phyloP scores from a whole-genome alignment of 139 green algal genomes.

The Nannochloris sp. region DNA sequence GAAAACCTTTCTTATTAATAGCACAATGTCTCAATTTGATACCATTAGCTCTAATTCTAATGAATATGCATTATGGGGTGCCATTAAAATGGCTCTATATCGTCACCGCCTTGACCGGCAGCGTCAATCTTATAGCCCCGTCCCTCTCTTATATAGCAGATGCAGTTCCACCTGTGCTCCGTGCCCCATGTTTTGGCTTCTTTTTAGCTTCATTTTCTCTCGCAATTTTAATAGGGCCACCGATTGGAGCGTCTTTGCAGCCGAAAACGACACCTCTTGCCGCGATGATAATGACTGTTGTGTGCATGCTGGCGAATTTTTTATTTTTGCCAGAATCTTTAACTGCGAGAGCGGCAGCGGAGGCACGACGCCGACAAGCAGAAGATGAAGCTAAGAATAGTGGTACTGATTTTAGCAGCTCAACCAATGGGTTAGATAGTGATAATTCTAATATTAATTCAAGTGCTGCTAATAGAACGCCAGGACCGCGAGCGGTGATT shows the following conservation, averaged over 20 bases:
- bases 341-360: not conserved
- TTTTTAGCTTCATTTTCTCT: slow-evolving; percentile 45
- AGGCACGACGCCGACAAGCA: not conserved
- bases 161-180: slow-evolving; percentile 32
- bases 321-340: slow-evolving; percentile 33
- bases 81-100: slow-evolving; percentile 39
- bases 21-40: slow-evolving; percentile 24
- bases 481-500: not conserved
- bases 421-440: no score
- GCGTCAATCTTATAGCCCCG: slow-evolving; percentile 45
- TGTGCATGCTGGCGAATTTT: slow-evolving; percentile 8
- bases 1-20: slow-evolving; percentile 70
- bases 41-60: slow-evolving; percentile 36
- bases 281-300: not conserved
- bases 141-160: slow-evolving; percentile 53
- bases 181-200: slow-evolving; percentile 49
- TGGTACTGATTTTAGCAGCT: no score
- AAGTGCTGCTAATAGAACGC: no score
- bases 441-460: no score
- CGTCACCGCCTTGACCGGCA: slow-evolving; percentile 29
- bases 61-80: slow-evolving; percentile 37
- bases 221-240: slow-evolving; percentile 20
- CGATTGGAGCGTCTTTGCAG: slow-evolving; percentile 10
- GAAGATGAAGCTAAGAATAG: not conserved
- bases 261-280: slow-evolving; percentile 3